A percentile compares a stretch with the other conserved stretches of the same genome.
Conservation (phyloP, 768 basidiomycete species). For the Leccinum subtestaceum region DNA sequence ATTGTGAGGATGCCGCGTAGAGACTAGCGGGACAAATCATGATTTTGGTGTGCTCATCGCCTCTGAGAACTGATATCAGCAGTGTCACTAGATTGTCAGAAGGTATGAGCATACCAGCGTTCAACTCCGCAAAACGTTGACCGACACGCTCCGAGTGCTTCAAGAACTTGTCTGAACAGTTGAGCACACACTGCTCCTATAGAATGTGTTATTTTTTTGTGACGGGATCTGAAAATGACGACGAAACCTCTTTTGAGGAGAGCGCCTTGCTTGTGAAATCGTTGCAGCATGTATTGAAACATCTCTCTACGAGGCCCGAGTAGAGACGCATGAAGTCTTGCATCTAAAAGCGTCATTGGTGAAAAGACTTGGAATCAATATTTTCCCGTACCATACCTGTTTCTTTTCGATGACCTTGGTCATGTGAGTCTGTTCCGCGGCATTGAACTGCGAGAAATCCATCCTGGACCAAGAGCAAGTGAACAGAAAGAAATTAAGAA, state of each 20-base stretch:
- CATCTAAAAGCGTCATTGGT: constrained; percentile 57
- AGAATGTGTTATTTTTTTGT: constrained; percentile 8
- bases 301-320: constrained; percentile 90
- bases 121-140: constrained; percentile 87
- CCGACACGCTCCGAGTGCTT: constrained; percentile 95
- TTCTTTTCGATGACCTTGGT: constrained; percentile 92
- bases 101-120: constrained; percentile 67
- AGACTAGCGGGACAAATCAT: constrained; percentile 15
- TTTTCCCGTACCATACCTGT: constrained; percentile 63
- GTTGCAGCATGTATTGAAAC: constrained; percentile 92
- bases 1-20: not conserved
- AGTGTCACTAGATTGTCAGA: not conserved
- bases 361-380: not conserved
- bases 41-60: constrained; percentile 32
- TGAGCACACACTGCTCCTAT: constrained; percentile 87
- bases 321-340: constrained; percentile 97
- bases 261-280: constrained; percentile 96
- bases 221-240: not conserved
- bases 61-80: constrained; percentile 21
- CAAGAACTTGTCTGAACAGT: constrained; percentile 97
- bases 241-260: constrained; percentile 82
- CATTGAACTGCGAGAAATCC: constrained; percentile 90
- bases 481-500: not conserved
- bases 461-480: constrained; percentile 39
- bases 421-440: constrained; percentile 95